Evolutionary conservation across 345 rosid species (phyloP).

Genomic region (Boechera stricta): DNA sequence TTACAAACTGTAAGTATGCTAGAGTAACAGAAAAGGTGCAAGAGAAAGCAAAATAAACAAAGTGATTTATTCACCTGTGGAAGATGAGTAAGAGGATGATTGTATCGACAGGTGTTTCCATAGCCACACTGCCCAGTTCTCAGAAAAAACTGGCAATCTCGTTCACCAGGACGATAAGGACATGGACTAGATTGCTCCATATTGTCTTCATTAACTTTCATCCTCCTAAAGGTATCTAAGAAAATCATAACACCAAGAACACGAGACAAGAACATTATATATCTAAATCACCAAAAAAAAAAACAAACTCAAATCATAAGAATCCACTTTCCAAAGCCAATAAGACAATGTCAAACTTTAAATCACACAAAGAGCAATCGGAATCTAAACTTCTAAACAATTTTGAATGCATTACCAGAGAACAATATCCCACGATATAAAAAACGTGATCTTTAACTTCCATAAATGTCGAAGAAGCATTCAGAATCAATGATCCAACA

Average conservation of each 20-base stretch:
- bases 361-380: constrained; percentile 20
- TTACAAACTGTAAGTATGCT: constrained; percentile 33
- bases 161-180: constrained; percentile 82
- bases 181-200: constrained; percentile 54
- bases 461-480: constrained; percentile 15
- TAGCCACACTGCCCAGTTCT: constrained; percentile 78
- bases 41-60: background rate
- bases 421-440: constrained; percentile 24
- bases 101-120: constrained; percentile 72
- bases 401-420: constrained; percentile 6
- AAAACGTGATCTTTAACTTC: constrained; percentile 23
- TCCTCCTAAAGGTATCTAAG: constrained; percentile 55
- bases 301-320: background rate
- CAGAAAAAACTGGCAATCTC: constrained; percentile 65
- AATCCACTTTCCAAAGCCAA: constrained; percentile 13
- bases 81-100: constrained; percentile 72
- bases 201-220: constrained; percentile 63
- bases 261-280: constrained; percentile 15
- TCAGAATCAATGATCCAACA: constrained; percentile 40
- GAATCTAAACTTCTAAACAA: constrained; percentile 26
- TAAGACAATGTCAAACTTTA: constrained; percentile 36
- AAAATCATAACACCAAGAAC: constrained; percentile 22
- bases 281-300: background rate
- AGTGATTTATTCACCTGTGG: constrained; percentile 50
- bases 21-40: background rate